phyloP scores from a whole-genome alignment of 2,329 filamentous ascomycete genomes.

The Ophiocordyceps robertsii region DNA sequence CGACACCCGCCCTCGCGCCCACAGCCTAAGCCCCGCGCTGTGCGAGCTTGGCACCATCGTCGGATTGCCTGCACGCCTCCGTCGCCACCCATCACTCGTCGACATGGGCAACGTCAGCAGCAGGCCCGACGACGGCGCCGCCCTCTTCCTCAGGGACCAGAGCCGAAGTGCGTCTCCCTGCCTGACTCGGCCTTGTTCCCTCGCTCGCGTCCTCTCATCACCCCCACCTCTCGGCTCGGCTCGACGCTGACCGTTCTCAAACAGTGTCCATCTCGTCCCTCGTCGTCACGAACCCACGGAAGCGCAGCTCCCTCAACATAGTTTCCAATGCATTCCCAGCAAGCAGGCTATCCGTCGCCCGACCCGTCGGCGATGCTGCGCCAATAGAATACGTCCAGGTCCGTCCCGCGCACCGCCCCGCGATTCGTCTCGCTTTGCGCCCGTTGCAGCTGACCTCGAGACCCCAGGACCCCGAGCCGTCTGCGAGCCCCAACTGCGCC shows the following conservation, averaged over 20 bases:
- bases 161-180: conserved; percentile 56
- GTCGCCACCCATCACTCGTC: conserved; percentile 10
- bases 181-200: not conserved
- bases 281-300: conserved; percentile 65
- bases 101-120: conserved; percentile 89
- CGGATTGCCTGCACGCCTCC: conserved; percentile 3
- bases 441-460: conserved; percentile 5
- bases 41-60: conserved; percentile 4
- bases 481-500: conserved; percentile 26
- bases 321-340: conserved; percentile 81
- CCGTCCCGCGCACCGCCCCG: conserved; percentile 13
- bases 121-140: conserved; percentile 68
- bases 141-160: conserved; percentile 82
- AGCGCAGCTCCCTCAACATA: conserved; percentile 64
- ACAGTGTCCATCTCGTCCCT: conserved; percentile 80
- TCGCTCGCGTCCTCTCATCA: not conserved
- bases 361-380: conserved; percentile 57
- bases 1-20: conserved; percentile 9
- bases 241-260: conserved; percentile 7
- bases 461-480: conserved; percentile 61
- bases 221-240: not conserved
- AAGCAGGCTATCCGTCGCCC: conserved; percentile 58
- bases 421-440: not conserved
- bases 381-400: conserved; percentile 91
- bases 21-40: conserved; percentile 12